These are phyloP conservation scores for Oryza longistaminata DNA, from an alignment of 176 grass and related monocot genomes.

Conservation along the genomic window DNA sequence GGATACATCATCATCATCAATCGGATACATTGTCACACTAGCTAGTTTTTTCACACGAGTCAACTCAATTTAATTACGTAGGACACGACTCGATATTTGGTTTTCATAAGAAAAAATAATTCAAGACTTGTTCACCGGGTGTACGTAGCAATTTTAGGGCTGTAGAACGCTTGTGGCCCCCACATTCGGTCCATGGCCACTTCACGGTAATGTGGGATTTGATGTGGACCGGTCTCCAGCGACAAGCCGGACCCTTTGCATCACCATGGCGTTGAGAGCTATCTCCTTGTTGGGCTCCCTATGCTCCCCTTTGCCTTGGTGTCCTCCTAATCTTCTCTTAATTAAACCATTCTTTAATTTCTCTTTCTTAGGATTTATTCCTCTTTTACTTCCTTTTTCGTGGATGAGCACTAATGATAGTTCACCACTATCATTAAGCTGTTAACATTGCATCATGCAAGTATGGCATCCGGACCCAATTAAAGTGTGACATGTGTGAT, in stretches of 20 bases:
- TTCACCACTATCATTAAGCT: background rate
- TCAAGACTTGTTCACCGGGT: background rate
- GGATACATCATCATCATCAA: background rate
- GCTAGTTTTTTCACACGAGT: background rate
- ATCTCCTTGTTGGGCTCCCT: background rate
- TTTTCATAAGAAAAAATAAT: no score
- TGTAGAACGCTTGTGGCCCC: no score
- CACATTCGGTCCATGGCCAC: background rate
- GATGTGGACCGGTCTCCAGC: conserved; percentile 44
- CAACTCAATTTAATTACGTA: background rate
- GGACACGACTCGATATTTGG: no score
- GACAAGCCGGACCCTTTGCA: conserved; percentile 35
- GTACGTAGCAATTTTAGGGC: background rate
- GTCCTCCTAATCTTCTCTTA: background rate
- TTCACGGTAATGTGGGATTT: conserved; percentile 42
- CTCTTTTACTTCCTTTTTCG: background rate
- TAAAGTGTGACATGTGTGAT: no score
- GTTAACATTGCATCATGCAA: background rate
- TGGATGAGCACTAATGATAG: background rate
- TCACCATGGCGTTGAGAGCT: background rate
- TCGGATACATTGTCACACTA: background rate
- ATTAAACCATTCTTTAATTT: background rate
- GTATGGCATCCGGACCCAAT: no score
- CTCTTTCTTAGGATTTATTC: background rate
- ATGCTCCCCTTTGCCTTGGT: background rate